Percentiles rank a stretch among this genome's conserved stretches.
Conservation (phyloP, 352 stramenopile species). For the Phytophthora vignae region DNA sequence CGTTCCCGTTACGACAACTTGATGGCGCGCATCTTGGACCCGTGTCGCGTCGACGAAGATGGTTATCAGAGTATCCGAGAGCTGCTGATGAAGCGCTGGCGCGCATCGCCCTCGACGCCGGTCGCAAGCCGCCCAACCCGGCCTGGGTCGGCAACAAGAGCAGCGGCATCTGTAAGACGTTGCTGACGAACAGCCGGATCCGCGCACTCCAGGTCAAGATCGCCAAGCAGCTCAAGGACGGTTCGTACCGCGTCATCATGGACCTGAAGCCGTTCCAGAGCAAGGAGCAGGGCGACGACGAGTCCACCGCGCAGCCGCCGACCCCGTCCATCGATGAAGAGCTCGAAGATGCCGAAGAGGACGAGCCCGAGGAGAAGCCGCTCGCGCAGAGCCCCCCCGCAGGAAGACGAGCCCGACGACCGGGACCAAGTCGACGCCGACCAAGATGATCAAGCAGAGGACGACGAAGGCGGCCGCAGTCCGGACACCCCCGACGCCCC, state of each 20-base stretch:
- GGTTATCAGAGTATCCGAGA: neutral
- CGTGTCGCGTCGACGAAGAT: neutral
- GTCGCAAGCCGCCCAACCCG: neutral
- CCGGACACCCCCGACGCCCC: too few relatives aligned
- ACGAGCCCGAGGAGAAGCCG: neutral
- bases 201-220: neutral
- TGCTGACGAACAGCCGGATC: neutral
- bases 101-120: neutral
- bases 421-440: neutral
- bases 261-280: neutral
- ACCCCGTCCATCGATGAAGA: neutral
- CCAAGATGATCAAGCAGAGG: neutral
- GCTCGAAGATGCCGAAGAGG: neutral
- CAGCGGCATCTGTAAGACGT: neutral
- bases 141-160: neutral
- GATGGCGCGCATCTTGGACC: neutral
- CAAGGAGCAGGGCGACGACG: neutral
- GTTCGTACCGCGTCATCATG: neutral
- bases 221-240: neutral
- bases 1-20: neutral
- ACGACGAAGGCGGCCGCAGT: neutral
- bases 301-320: neutral
- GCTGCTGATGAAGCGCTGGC: neutral
- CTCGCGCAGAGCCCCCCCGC: neutral
- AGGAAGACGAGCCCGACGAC: neutral